Evolutionary conservation across 2,329 filamentous ascomycete species (phyloP), one percentile per base, ranked within the genome.

Genomic region (Metarhizium humberi): DNA sequence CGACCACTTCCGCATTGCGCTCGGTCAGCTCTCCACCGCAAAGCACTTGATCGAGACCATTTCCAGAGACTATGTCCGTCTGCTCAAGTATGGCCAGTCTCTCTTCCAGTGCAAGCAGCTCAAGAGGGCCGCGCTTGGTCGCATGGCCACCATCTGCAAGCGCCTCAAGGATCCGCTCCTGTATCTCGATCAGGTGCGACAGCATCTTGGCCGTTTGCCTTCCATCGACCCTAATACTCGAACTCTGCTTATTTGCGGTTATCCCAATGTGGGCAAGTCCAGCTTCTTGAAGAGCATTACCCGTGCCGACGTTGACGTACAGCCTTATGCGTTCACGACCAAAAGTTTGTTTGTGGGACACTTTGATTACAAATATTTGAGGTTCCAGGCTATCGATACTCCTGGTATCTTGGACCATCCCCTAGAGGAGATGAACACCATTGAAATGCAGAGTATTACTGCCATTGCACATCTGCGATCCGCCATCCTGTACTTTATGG

Each of bases 41-140:
- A 97, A 96, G 77, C 89, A 95, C 67, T 77, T 97, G 61, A 95
- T 99, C 55, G 94, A 99, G 80, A 95, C 92, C 54, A 94, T 99
- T 60, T 88, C 90, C 58, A 84, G 94, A 68, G 94, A 99, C 72
- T 99, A 99, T 68, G 91, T 99, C 59, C 90, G 94, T 62, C 82
- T 99, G 49, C 63, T 74, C 62, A 95, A 96, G 80, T 97, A 99
- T 76, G 92, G 90, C 55, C 92, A 96, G 78, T 95, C 86, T 66
- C 81, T 99, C 61, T 99, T 92, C 78, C 94, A 99, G 77, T 97
- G 92, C 82, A 99, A 99, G 77, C 92, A 97, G 78, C 84, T 99
- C 66, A 99, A 99, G 84, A 83, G 89, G 61, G 94, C 95, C 52
- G 95, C 88, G 8, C 83, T 99, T 53, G 94, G 94, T 78, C 91